Base-by-base conservation (phyloP, 345 rosid species). In the Linum lewisii region DNA sequence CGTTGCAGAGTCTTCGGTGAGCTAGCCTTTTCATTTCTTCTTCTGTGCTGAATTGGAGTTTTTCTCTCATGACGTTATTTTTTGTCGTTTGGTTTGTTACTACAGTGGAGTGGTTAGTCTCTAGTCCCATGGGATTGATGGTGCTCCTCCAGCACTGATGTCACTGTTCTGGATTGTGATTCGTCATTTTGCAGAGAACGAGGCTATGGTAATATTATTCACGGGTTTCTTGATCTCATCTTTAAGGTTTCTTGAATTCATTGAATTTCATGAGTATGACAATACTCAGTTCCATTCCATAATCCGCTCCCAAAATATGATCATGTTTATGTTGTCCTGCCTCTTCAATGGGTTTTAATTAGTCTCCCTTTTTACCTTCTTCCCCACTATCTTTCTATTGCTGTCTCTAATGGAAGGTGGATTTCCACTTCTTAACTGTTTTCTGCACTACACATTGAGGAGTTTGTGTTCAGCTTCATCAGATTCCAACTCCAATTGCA, bases 381-480 rank as follows among this genome's bases (percentile, higher is more conserved):
- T n/a, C n/a, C n/a, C n/a, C n/a, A n/a, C n/a, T n/a, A n/a, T n/a
- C n/a, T 47, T 53, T 34, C 51, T 32, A 24, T 61, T 24, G 22
- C 19, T 34, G 20, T 55, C 32, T 18, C 26, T 63, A 64, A 83
- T 84, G 90, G 90, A 79, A 61, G 77, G 78, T 64, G 86, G 84
- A 61, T 67, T 81, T 66, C 84, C 92, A 65, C 72, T 79, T 77
- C 82, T 82, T 36, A 81, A 75, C 75, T 76, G 84, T 76, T 83
- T 85, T 64, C 64, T 82, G 65, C 88, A 85, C 75, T 76, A 76
- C 64, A 74, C 92, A 2, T 68, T 82, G 21, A 68, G 81, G 52
- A 74, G 80, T 72, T 32, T 82, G 8, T 85, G 88, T 71, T 74
- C 77, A 42, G 74, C 78, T 69, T 78, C 80, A 65, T 79, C 81